These are phyloP conservation scores for Scleroderma bovista DNA, from an alignment of 768 basidiomycete species.

Conservation along the genomic window DNA sequence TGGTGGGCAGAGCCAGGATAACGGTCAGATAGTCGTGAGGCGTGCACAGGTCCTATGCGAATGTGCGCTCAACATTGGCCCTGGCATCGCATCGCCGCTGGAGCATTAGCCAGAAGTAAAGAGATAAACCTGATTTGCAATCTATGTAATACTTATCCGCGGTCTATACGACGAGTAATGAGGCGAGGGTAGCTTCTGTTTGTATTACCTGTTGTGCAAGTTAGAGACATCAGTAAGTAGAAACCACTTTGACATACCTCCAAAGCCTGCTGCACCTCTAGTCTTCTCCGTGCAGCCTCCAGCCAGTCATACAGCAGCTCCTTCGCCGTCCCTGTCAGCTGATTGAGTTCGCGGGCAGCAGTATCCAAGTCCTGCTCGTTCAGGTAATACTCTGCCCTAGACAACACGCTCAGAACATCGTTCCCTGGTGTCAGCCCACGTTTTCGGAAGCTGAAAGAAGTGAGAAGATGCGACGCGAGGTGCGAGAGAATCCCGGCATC, in stretches of 20 bases:
- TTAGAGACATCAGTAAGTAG: constrained; percentile 9
- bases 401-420: constrained; percentile 83
- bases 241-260: constrained; percentile 44
- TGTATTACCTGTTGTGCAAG: constrained; percentile 57
- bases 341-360: constrained; percentile 88
- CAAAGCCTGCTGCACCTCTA: constrained; percentile 90
- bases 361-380: constrained; percentile 84
- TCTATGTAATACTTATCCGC: constrained; percentile 11
- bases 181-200: constrained; percentile 77
- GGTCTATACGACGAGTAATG: constrained; percentile 65
- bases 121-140: constrained; percentile 9
- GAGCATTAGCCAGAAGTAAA: background rate
- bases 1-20: constrained; percentile 38
- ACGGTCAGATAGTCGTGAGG: constrained; percentile 67
- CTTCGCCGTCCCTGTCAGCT: constrained; percentile 78
- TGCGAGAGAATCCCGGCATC: constrained; percentile 86
- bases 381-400: constrained; percentile 84
- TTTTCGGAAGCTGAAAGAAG: constrained; percentile 72
- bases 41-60: constrained; percentile 86
- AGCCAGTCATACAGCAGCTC: constrained; percentile 81
- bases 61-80: constrained; percentile 48
- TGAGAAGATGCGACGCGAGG: constrained; percentile 73
- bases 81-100: background rate
- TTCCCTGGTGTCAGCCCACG: constrained; percentile 66
- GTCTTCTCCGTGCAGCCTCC: constrained; percentile 74